These are phyloP conservation scores for Neospermospora avenae DNA, from an alignment of 2,329 filamentous ascomycete species.

Conservation along the genomic window DNA sequence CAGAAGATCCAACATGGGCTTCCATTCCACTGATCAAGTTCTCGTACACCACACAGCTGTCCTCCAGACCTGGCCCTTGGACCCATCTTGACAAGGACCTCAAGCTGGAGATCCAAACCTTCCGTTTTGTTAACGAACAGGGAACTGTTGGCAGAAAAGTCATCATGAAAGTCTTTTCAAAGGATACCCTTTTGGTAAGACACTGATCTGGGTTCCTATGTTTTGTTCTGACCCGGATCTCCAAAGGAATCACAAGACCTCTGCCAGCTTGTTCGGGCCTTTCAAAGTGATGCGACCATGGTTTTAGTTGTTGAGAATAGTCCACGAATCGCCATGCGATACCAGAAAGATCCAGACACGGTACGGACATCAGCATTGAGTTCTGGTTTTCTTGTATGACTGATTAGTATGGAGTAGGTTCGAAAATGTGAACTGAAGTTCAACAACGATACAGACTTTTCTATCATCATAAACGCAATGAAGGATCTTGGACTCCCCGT, in stretches of 20 bases:
- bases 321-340: conserved; percentile 37
- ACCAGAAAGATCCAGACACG: conserved; percentile 29
- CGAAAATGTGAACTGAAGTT: conserved; percentile 45
- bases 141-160: conserved; percentile 22
- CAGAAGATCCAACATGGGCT: conserved; percentile 19
- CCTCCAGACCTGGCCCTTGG: conserved; percentile 29
- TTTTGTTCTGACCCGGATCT: conserved; percentile 4
- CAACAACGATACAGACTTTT: conserved; percentile 37
- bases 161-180: conserved; percentile 40
- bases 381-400: background rate
- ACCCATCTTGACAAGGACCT: conserved; percentile 30
- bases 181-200: conserved; percentile 41
- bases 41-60: conserved; percentile 29
- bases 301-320: conserved; percentile 35
- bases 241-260: conserved; percentile 34
- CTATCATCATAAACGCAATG: conserved; percentile 26
- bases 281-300: conserved; percentile 20
- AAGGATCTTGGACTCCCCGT: conserved; percentile 35
- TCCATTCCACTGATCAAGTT: conserved; percentile 33
- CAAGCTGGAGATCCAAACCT: conserved; percentile 28
- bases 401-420: conserved; percentile 31
- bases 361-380: conserved; percentile 20
- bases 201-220: background rate
- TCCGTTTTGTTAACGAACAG: conserved; percentile 19
- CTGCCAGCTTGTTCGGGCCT: conserved; percentile 22